Percentiles rank a stretch among this genome's conserved stretches.
Evolutionary conservation across 2,329 filamentous ascomycete species (phyloP).

Genomic region (Colletotrichum chlorophyti): DNA sequence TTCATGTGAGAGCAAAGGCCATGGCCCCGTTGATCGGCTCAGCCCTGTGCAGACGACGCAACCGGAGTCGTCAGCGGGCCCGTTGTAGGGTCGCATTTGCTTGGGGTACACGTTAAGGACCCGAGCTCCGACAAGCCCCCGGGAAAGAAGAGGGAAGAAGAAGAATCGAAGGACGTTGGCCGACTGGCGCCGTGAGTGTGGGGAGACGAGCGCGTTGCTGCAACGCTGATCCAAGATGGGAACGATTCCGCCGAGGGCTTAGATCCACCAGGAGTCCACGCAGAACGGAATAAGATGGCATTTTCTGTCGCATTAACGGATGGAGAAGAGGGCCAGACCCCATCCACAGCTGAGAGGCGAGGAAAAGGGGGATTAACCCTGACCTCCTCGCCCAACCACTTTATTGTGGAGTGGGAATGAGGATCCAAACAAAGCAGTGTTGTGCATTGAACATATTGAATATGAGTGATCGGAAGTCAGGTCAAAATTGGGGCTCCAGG

Average conservation of each 20-base stretch:
- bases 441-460: slow-evolving; percentile 4
- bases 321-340: not conserved
- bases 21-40: slow-evolving; percentile 1
- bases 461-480: not conserved
- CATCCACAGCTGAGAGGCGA: not conserved
- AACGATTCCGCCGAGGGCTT: not conserved
- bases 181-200: not conserved
- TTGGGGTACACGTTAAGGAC: not conserved
- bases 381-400: slow-evolving; percentile 2
- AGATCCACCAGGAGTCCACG: too few relatives aligned
- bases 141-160: too few relatives aligned
- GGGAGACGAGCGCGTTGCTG: not conserved
- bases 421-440: not conserved
- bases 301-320: not conserved
- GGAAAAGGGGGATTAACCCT: too few relatives aligned
- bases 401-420: slow-evolving; percentile 8
- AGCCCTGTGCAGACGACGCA: slow-evolving; percentile 23
- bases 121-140: slow-evolving; percentile 19
- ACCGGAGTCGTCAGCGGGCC: slow-evolving; percentile 15
- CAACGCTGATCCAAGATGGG: not conserved
- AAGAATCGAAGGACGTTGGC: too few relatives aligned
- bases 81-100: not conserved
- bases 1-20: too few relatives aligned
- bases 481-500: not conserved
- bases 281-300: not conserved